These are phyloP conservation scores for Raphanus raphanistrum DNA, from an alignment of 345 rosid genomes.

Conservation along the genomic window DNA sequence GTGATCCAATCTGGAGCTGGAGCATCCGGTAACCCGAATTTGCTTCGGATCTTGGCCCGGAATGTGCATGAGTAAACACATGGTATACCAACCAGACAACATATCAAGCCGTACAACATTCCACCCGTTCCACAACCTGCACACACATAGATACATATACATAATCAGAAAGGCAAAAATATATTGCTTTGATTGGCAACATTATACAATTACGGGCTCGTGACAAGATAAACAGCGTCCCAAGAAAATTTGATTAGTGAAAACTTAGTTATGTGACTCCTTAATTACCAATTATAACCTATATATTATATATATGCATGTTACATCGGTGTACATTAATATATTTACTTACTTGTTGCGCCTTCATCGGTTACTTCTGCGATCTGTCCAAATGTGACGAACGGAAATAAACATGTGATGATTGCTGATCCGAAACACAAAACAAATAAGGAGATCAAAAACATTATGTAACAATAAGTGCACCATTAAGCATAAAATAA, in stretches of 20 bases:
- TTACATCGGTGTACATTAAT: not conserved
- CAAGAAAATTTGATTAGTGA: not conserved
- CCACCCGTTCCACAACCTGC: slow-evolving; percentile 34
- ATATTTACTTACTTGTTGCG: slow-evolving; percentile 43
- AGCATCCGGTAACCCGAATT: slow-evolving; percentile 48
- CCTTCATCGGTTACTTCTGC: slow-evolving; percentile 55
- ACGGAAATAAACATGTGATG: slow-evolving; percentile 50
- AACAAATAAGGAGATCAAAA: not conserved
- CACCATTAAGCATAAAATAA: not conserved
- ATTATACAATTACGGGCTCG: not conserved
- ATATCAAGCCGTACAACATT: slow-evolving; percentile 34
- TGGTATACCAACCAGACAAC: slow-evolving; percentile 13
- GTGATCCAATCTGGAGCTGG: slow-evolving; percentile 51
- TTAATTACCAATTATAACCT: not conserved
- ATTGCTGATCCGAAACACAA: slow-evolving; percentile 44
- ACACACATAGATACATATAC: not conserved
- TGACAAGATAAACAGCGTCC: not conserved
- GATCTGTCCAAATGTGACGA: slow-evolving; percentile 57
- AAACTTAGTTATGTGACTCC: not conserved
- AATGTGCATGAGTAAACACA: slow-evolving; percentile 36
- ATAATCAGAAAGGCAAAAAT: not conserved
- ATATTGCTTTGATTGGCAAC: not conserved
- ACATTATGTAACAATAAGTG: not conserved
- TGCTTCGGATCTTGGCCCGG: slow-evolving; percentile 46
- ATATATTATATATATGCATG: not conserved